Base-by-base conservation (phyloP, 2,329 filamentous ascomycete genomes). In the Zymoseptoria ardabiliae region DNA sequence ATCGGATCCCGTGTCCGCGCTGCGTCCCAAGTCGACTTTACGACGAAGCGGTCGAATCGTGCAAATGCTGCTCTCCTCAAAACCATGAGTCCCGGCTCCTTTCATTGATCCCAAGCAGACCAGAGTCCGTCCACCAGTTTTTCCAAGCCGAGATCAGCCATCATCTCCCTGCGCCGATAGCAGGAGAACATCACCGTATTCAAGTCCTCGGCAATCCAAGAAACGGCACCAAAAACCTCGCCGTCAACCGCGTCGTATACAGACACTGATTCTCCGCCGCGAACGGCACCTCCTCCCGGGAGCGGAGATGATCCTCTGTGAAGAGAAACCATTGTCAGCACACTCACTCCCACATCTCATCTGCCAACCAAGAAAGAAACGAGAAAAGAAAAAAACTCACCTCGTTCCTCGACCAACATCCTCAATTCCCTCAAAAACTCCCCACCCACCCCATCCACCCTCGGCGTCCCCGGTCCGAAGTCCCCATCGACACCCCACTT, bases 201-300 rank as follows among this genome's bases (percentile, higher is more conserved):
- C 35, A 45, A 17, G 35, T 45, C 13, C 17, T 45, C 28, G 65
- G 60, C 50, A 70, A 48, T 1, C 62, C 55, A 57, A 71, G 59
- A 60, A 74, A 71, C n/a, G 71, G 69, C 28, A 77, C 65, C 56
- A 79, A 57, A 62, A 79, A 78, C 20, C 74, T 69, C n/a, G 75
- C 73, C 8, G 77, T 72, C 41, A 78, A 69, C 10, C 77, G 69
- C 7, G 75, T 74, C 1, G 75, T 76, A 64, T 77, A 78, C 52
- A 72, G 66, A 17, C 68, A 70, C 61, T 77, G 73, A 57, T 75
- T 75, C 48, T 71, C 69, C 19, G 62, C 58, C 19, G 70, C 71
- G 57, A 79, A 75, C 22, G 68, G 69, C 53, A 78, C 70, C 48
- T 69, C 66, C 48, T 73, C 70, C 17, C 76, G 69, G 21, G 68